Base-by-base conservation (phyloP, 2,329 filamentous ascomycete genomes). In the Dactylellina sp. region DNA sequence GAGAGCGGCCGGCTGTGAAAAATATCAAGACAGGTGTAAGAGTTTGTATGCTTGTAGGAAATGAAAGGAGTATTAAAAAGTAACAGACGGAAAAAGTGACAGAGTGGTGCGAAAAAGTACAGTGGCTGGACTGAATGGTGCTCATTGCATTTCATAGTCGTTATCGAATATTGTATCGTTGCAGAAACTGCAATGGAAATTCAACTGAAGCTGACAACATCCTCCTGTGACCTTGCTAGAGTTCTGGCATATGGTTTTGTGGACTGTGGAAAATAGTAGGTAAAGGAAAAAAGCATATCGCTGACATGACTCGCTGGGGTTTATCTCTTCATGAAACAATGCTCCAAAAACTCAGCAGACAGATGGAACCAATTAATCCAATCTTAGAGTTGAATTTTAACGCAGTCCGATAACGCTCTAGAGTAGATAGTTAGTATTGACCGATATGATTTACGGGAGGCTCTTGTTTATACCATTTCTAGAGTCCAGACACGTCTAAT, bases 401-500 rank as follows among this genome's bases (percentile, higher is more conserved):
- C 71, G 71, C 18, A 75, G 46, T 22, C 64, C 62, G 47, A 70
- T 75, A 55, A 70, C 62, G 47, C 71, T 75, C 63, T 70, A 47
- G 16, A 50, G n/a, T 20, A 24, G 1, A 18, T 7, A 9, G 39
- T 68, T 66, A 68, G 50, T 9, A 32, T 32, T 9, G 9, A 22
- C 22, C 22, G 35, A 46, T 35, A 1, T 14, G 7, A 16, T 28
- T 18, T 24, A 24, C 7, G 9, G 37, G 16, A 37, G 42, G 16
- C 6, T 25, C 32, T 25, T 52, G 11, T 25, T 52, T 56, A 37
- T 78, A 79, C 78, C 92, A 99, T 99, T 85, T 99, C 95, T 71
- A 99, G 86, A 71, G 95, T 99, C 95, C 95, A 99, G 71, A 99
- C 95, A 79, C 95, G 88, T 80, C 95, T 87, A 81, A 99, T 98